Conservation (phyloP, 139 green algal species). For the Astrephomene gubernaculifera region DNA sequence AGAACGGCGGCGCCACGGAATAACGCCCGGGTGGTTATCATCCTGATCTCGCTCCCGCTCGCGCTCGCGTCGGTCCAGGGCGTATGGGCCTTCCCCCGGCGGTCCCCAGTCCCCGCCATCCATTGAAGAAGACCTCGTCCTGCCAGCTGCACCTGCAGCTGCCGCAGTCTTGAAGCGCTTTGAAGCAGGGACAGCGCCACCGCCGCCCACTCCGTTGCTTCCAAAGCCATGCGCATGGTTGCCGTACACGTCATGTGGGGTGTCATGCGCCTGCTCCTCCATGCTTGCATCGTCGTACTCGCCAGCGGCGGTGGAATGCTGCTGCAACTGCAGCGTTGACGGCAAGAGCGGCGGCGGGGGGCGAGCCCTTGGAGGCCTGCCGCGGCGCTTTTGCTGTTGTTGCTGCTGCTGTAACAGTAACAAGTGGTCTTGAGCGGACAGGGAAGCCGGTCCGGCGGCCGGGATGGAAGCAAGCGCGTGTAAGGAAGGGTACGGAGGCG, state of each 20-base stretch:
- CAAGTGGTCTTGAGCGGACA: no score
- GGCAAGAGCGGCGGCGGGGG: background rate
- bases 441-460: background rate
- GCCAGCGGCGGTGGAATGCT: background rate
- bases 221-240: background rate
- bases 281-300: background rate
- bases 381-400: conserved; percentile 3
- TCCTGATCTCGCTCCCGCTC: no score
- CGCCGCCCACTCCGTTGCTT: background rate
- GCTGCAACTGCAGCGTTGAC: background rate
- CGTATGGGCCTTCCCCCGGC: background rate
- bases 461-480: background rate
- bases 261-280: background rate
- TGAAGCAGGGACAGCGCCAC: background rate
- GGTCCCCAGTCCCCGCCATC: background rate
- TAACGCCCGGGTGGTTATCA: background rate
- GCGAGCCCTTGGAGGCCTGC: background rate
- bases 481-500: background rate
- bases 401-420: background rate
- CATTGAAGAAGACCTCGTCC: background rate
- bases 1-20: background rate
- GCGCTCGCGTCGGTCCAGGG: background rate
- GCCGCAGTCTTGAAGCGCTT: background rate
- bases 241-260: background rate
- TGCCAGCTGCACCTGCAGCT: background rate